A percentile compares a stretch with the other conserved stretches of the same genome.
These are phyloP conservation scores for Paecilomyces sp. DNA, from an alignment of 2,329 filamentous ascomycete species.

Conservation along the genomic window DNA sequence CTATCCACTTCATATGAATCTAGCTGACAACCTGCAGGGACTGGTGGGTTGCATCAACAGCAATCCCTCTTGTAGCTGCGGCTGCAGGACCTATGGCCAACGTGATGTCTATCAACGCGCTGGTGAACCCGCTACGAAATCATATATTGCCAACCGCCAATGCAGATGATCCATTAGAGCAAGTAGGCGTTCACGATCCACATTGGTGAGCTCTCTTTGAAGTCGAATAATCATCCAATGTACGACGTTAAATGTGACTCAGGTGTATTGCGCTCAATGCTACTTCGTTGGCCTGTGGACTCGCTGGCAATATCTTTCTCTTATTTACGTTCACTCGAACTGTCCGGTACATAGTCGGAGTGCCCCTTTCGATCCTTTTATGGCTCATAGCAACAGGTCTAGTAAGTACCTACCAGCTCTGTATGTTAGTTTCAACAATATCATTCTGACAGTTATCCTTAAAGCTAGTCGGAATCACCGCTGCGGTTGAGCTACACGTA, in stretches of 20 bases:
- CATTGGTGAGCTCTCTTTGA: conserved; percentile 48
- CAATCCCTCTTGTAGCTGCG: conserved; percentile 70
- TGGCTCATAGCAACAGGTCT: conserved; percentile 63
- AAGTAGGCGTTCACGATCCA: conserved; percentile 59
- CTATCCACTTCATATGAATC: neutral
- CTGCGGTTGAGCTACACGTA: conserved; percentile 57
- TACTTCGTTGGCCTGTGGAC: conserved; percentile 65
- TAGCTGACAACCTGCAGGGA: conserved; percentile 15
- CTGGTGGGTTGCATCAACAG: conserved; percentile 47
- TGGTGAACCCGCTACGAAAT: conserved; percentile 71
- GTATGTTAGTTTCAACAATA: neutral
- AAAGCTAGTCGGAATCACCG: conserved; percentile 59
- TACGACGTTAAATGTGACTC: conserved; percentile 2
- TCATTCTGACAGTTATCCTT: neutral
- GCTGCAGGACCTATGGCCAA: conserved; percentile 82
- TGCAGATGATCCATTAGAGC: conserved; percentile 42
- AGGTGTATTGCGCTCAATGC: conserved; percentile 71
- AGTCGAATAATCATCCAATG: neutral
- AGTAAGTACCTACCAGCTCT: conserved; percentile 27
- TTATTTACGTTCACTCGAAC: conserved; percentile 79
- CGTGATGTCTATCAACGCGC: conserved; percentile 76
- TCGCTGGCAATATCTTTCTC: conserved; percentile 73
- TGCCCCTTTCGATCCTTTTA: conserved; percentile 74
- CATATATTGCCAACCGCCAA: conserved; percentile 38
- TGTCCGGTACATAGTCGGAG: conserved; percentile 71